Conservation (phyloP, 2,329 filamentous ascomycete species). For the Nectriaceae sp. region DNA sequence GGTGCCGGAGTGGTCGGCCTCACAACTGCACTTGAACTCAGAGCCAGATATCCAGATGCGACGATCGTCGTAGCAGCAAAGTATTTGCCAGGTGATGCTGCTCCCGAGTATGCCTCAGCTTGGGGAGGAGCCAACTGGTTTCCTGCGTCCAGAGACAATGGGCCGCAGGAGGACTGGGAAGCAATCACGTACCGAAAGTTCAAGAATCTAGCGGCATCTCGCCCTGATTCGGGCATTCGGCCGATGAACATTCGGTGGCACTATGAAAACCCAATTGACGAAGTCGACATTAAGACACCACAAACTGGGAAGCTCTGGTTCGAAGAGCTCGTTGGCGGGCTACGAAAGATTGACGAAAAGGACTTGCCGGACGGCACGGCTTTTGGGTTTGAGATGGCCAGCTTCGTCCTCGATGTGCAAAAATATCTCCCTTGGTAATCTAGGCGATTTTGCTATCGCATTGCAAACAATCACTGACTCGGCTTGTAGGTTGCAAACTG, state of each 20-base stretch:
- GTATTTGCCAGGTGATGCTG: conserved; percentile 84
- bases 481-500: conserved; percentile 55
- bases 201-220: conserved; percentile 9
- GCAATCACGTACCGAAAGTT: conserved; percentile 20
- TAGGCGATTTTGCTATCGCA: background rate
- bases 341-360: conserved; percentile 26
- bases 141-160: conserved; percentile 54
- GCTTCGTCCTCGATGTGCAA: conserved; percentile 63
- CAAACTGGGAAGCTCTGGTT: conserved; percentile 43
- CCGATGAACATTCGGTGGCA: conserved; percentile 19
- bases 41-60: conserved; percentile 46
- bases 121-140: conserved; percentile 75
- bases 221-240: conserved; percentile 62
- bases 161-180: conserved; percentile 14
- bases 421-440: conserved; percentile 72
- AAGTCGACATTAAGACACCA: conserved; percentile 49
- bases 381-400: conserved; percentile 38
- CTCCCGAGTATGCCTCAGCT: conserved; percentile 78
- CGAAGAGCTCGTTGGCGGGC: conserved; percentile 39
- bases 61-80: conserved; percentile 68
- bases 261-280: conserved; percentile 27
- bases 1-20: conserved; percentile 66
- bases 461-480: background rate
- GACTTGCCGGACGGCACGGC: conserved; percentile 36
- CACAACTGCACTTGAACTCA: conserved; percentile 60